Percentiles rank a stretch among this genome's conserved stretches.
Conservation (phyloP, 768 basidiomycete species). For the Tubosaeta sp. region DNA sequence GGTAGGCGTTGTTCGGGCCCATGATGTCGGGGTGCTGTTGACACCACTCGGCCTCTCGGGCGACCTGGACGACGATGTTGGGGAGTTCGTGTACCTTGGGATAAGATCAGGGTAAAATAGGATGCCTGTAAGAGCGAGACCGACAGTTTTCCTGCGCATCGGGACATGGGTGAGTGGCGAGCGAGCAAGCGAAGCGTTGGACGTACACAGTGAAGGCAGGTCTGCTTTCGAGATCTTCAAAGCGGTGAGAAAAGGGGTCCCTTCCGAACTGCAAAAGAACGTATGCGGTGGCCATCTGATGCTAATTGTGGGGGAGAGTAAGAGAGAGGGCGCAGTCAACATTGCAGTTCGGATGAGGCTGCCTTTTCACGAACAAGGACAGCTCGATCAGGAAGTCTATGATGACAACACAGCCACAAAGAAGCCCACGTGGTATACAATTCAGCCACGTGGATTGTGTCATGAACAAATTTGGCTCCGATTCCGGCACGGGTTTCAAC, state of each 20-base stretch:
- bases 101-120: background rate
- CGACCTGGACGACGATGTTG: conserved; percentile 59
- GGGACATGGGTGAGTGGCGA: conserved; percentile 1
- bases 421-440: conserved; percentile 30
- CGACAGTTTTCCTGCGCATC: conserved; percentile 22
- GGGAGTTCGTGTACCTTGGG: conserved; percentile 51
- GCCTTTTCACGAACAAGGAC: conserved; percentile 39
- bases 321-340: conserved; percentile 5
- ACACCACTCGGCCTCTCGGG: conserved; percentile 63
- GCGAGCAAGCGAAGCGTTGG: conserved; percentile 2
- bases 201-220: conserved; percentile 68
- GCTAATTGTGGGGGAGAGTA: conserved; percentile 11
- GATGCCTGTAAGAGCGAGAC: conserved; percentile 2
- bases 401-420: conserved; percentile 29
- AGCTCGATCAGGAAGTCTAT: conserved; percentile 36
- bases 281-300: conserved; percentile 37
- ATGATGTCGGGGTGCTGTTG: conserved; percentile 65
- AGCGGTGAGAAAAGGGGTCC: conserved; percentile 56
- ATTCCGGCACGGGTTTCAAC: background rate
- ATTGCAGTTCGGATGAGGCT: conserved; percentile 10
- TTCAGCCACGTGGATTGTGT: conserved; percentile 34
- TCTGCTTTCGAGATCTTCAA: conserved; percentile 60
- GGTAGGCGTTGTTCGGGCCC: conserved; percentile 75
- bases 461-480: conserved; percentile 1
- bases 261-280: conserved; percentile 62